phyloP scores from a whole-genome alignment of 495 filamentous ascomycete species.

The Hypoxylon fuscum region DNA sequence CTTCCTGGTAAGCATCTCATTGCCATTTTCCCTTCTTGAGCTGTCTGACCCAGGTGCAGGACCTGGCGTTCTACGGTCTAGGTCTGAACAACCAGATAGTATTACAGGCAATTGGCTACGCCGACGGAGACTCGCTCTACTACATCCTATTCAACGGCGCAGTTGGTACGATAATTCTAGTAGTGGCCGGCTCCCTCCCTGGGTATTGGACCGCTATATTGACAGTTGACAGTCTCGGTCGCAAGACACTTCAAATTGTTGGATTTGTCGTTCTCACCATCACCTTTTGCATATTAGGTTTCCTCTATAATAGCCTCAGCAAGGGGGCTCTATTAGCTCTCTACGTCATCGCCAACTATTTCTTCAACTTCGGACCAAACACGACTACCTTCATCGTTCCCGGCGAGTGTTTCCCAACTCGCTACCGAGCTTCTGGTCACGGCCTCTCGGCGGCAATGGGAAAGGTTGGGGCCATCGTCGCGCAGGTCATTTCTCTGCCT shows the following conservation, averaged over 20 bases:
- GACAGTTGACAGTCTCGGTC: constrained; percentile 76
- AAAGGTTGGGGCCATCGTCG: constrained; percentile 81
- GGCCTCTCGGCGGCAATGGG: constrained; percentile 83
- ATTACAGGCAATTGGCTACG: constrained; percentile 70
- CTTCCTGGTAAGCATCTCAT: constrained; percentile 64
- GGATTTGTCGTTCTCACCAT: constrained; percentile 79
- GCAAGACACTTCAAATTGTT: constrained; percentile 80
- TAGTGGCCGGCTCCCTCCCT: constrained; percentile 78
- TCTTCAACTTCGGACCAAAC: constrained; percentile 76
- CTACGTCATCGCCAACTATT: constrained; percentile 85
- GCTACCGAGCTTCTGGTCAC: constrained; percentile 84
- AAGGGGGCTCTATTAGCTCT: constrained; percentile 68
- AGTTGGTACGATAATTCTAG: constrained; percentile 77
- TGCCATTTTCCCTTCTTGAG: not conserved
- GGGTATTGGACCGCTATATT: constrained; percentile 82
- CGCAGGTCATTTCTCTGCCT: constrained; percentile 62
- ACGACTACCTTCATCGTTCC: constrained; percentile 91
- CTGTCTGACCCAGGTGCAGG: constrained; percentile 36
- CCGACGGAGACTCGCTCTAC: constrained; percentile 69
- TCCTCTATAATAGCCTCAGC: constrained; percentile 66
- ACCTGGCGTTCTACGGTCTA: constrained; percentile 79
- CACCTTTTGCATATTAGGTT: constrained; percentile 77
- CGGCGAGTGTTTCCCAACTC: constrained; percentile 89
- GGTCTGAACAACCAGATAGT: constrained; percentile 79
- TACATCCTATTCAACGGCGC: constrained; percentile 72